Conservation (phyloP, 169 alveolate species). For the Plasmodium yoelii region DNA sequence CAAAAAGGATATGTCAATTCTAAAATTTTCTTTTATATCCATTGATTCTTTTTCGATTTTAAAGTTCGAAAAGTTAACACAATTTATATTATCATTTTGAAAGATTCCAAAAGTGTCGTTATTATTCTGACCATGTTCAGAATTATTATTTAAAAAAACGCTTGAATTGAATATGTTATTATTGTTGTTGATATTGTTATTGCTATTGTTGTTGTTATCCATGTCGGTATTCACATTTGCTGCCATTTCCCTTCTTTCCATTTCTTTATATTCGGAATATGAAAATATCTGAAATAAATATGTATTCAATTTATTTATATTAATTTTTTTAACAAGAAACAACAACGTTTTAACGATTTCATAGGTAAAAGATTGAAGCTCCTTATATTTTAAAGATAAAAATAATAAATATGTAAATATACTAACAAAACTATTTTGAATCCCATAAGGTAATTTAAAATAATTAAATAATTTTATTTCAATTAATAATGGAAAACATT, state of each 20-base stretch:
- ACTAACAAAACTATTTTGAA: conserved; percentile 46
- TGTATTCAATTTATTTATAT: conserved; percentile 59
- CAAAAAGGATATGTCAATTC: conserved; percentile 60
- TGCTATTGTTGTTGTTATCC: neutral
- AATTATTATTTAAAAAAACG: neutral
- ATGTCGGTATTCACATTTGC: neutral
- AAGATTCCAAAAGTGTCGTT: neutral
- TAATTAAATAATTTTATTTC: conserved; percentile 55
- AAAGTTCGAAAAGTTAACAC: conserved; percentile 9
- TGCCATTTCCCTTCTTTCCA: neutral
- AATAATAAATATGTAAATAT: conserved; percentile 39
- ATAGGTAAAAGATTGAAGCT: neutral
- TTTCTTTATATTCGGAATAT: conserved; percentile 24
- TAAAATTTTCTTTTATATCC: conserved; percentile 66
- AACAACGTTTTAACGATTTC: conserved; percentile 16
- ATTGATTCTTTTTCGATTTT: conserved; percentile 30
- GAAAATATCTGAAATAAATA: conserved; percentile 63
- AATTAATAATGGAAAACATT: conserved; percentile 43
- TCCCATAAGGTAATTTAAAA: conserved; percentile 37
- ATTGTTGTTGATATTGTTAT: too few species aligned
- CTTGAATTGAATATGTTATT: neutral
- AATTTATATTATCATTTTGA: neutral
- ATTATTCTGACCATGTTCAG: neutral
- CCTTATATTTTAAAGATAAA: conserved; percentile 29
- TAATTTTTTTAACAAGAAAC: conserved; percentile 30